A percentile compares a stretch with the other conserved stretches of the same genome.
phyloP scores from a whole-genome alignment of 176 grass and related monocot genomes.

The Dactylis glomerata region DNA sequence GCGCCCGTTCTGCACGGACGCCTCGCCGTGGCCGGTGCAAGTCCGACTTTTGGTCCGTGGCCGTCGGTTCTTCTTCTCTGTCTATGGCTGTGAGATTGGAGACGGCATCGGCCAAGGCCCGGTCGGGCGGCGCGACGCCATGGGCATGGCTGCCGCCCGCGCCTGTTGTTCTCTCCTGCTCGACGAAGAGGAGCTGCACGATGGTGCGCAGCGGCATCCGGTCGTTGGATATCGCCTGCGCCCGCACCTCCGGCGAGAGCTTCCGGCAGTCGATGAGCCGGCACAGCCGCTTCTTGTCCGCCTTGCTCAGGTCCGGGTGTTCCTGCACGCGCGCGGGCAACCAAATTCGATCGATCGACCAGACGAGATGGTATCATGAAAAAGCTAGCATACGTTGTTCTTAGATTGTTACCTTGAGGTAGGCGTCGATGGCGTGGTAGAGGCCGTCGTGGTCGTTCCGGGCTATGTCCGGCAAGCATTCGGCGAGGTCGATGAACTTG shows the following conservation, averaged over 20 bases:
- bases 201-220: conserved; percentile 82
- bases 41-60: conserved; percentile 30
- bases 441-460: conserved; percentile 63
- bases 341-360: not conserved
- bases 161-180: conserved; percentile 57
- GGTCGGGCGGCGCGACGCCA: not conserved
- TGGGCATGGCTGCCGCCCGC: conserved; percentile 35
- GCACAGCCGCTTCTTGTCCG: conserved; percentile 77
- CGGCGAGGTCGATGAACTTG: conserved; percentile 67
- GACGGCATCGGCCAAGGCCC: not conserved
- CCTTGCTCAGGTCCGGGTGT: conserved; percentile 80
- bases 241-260: conserved; percentile 60
- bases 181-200: conserved; percentile 89
- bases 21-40: conserved; percentile 36
- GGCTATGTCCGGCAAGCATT: conserved; percentile 70
- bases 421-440: conserved; percentile 81
- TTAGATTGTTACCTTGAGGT: conserved; percentile 57
- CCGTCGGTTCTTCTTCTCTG: conserved; percentile 19
- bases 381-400: not conserved
- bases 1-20: conserved; percentile 6
- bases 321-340: conserved; percentile 39
- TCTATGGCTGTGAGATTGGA: conserved; percentile 18
- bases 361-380: not conserved
- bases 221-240: conserved; percentile 75
- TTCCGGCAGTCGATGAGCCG: conserved; percentile 82